These are phyloP conservation scores for Fusarium sp. DNA, from an alignment of 2,329 filamentous ascomycete genomes.

Conservation along the genomic window DNA sequence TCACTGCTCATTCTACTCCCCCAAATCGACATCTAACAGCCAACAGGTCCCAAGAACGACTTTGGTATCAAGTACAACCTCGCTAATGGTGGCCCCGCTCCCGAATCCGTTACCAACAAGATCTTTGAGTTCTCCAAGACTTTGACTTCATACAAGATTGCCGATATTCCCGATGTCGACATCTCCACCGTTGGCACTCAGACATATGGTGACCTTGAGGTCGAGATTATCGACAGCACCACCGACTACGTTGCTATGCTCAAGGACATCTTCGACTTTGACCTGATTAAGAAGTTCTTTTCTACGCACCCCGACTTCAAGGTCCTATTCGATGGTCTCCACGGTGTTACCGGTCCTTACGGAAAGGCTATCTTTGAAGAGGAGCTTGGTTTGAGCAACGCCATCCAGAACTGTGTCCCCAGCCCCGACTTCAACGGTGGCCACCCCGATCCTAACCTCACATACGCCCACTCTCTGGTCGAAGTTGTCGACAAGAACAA, in stretches of 20 bases:
- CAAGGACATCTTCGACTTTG: constrained; percentile 98
- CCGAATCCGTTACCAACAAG: constrained; percentile 97
- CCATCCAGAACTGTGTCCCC: constrained; percentile 90
- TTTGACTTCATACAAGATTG: constrained; percentile 90
- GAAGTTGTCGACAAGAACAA: constrained; percentile 89
- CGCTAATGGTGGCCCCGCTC: constrained; percentile 92
- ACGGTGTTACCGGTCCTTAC: constrained; percentile 95
- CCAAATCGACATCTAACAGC: background rate
- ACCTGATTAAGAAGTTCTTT: constrained; percentile 94
- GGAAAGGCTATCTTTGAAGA: constrained; percentile 93
- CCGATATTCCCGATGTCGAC: constrained; percentile 86
- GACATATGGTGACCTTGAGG: constrained; percentile 85
- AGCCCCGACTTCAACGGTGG: constrained; percentile 96
- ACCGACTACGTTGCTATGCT: constrained; percentile 93
- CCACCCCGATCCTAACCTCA: constrained; percentile 97
- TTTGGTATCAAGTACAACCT: constrained; percentile 99
- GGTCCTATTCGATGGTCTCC: constrained; percentile 92
- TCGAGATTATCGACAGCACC: constrained; percentile 94
- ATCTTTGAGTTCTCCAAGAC: constrained; percentile 93
- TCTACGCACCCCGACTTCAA: constrained; percentile 89
- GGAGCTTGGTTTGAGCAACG: constrained; percentile 82
- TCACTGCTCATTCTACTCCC: background rate
- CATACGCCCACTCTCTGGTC: constrained; percentile 94
- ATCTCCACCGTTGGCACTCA: constrained; percentile 82
- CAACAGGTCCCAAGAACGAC: constrained; percentile 84